A percentile compares a stretch with the other conserved stretches of the same genome.
Conservation (phyloP, 192 early-diverging fungal species). For the Backusella mclennaniae region DNA sequence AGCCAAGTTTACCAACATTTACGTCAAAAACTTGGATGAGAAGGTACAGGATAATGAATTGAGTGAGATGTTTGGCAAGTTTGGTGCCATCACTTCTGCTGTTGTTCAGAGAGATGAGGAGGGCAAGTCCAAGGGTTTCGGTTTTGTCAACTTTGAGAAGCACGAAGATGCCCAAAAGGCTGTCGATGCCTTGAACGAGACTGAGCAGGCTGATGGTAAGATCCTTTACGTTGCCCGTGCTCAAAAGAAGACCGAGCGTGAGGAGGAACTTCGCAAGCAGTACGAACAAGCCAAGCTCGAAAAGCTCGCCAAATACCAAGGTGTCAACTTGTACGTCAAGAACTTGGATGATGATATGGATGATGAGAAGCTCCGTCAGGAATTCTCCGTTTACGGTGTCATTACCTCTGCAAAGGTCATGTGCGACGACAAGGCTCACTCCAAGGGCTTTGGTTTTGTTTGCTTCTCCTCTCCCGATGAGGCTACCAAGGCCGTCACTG, state of each 20-base stretch:
- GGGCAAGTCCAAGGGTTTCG: slow-evolving; percentile 89
- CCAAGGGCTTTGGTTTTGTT: slow-evolving; percentile 98
- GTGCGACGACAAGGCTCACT: slow-evolving; percentile 85
- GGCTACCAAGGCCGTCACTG: slow-evolving; percentile 96
- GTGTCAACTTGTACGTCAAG: slow-evolving; percentile 98
- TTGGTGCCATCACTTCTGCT: slow-evolving; percentile 82
- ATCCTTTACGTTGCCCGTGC: slow-evolving; percentile 95
- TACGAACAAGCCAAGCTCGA: slow-evolving; percentile 96
- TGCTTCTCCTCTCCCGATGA: slow-evolving; percentile 98
- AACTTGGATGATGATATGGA: slow-evolving; percentile 97
- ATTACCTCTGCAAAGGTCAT: slow-evolving; percentile 99
- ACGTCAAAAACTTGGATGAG: slow-evolving; percentile 92
- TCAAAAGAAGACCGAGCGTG: slow-evolving; percentile 98
- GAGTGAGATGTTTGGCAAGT: slow-evolving; percentile 71
- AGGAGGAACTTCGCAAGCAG: slow-evolving; percentile 93
- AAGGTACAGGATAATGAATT: slow-evolving; percentile 82
- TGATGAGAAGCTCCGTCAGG: slow-evolving; percentile 94
- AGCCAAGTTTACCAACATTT: slow-evolving; percentile 96
- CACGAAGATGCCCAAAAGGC: slow-evolving; percentile 89
- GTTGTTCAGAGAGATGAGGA: slow-evolving; percentile 76
- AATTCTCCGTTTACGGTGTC: slow-evolving; percentile 93
- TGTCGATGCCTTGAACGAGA: slow-evolving; percentile 92
- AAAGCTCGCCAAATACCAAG: slow-evolving; percentile 98
- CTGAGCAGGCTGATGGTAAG: slow-evolving; percentile 82
- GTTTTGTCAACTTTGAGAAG: slow-evolving; percentile 95